Conservation (phyloP, 2,329 filamentous ascomycete genomes). For the Sordariomycetes sp. region DNA sequence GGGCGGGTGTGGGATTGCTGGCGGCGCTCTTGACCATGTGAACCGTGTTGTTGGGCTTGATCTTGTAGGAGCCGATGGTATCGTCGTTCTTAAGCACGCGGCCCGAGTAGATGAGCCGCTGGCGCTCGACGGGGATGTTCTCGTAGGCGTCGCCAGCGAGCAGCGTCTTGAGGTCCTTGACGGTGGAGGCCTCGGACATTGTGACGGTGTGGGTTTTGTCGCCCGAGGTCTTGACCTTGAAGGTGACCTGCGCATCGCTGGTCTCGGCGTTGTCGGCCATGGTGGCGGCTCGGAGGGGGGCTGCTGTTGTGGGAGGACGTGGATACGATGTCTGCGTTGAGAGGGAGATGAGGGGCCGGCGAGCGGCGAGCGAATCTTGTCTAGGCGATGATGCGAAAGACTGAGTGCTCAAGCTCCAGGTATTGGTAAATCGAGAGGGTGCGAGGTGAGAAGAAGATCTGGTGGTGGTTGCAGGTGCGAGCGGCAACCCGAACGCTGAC, state of each 20-base stretch:
- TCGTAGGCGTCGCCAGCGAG: constrained; percentile 74
- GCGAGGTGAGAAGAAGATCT: too few relatives aligned
- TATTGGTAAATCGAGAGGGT: too few relatives aligned
- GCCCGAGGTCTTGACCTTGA: constrained; percentile 96
- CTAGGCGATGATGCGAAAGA: too few relatives aligned
- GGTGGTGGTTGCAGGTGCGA: too few relatives aligned
- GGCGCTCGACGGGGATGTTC: constrained; percentile 77
- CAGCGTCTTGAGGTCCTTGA: constrained; percentile 83
- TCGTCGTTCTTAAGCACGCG: constrained; percentile 95
- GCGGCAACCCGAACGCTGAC: too few relatives aligned
- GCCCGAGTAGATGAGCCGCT: constrained; percentile 95
- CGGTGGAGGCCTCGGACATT: constrained; percentile 64
- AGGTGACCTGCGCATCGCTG: constrained; percentile 74
- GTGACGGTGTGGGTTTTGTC: constrained; percentile 80
- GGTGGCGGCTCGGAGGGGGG: too few relatives aligned
- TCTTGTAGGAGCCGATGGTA: constrained; percentile 77
- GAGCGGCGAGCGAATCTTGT: too few relatives aligned
- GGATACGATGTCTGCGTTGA: too few relatives aligned
- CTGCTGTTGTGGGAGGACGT: too few relatives aligned
- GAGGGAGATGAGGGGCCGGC: too few relatives aligned
- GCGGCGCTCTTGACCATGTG: constrained; percentile 95
- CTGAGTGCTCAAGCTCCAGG: too few relatives aligned
- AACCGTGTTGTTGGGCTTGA: constrained; percentile 91
- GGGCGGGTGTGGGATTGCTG: constrained; percentile 55
- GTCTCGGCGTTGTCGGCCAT: constrained; percentile 59